These are phyloP conservation scores for Cyberlindnera mississippiensis DNA, from an alignment of 805 yeast species.

Conservation along the genomic window DNA sequence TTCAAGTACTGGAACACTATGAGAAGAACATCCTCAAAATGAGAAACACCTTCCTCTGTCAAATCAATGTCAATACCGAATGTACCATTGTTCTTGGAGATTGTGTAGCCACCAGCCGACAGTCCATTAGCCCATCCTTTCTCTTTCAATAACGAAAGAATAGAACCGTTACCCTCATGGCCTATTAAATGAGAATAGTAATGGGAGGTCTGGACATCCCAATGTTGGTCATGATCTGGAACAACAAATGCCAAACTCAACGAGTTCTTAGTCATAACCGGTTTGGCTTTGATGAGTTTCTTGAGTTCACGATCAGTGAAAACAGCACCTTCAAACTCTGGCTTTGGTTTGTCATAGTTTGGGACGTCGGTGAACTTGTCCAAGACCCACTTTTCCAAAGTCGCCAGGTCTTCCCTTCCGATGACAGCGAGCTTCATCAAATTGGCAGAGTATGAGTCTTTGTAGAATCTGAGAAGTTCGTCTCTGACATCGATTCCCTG, in stretches of 20 bases:
- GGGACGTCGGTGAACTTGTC: slow-evolving; percentile 61
- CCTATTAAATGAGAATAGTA: slow-evolving; percentile 83
- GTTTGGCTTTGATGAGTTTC: slow-evolving; percentile 61
- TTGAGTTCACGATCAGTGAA: slow-evolving; percentile 46
- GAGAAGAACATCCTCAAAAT: slow-evolving; percentile 58
- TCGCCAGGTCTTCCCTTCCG: slow-evolving; percentile 76
- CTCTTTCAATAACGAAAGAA: slow-evolving; percentile 63
- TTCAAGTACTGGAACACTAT: slow-evolving; percentile 70
- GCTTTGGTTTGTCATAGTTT: slow-evolving; percentile 36
- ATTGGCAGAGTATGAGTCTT: slow-evolving; percentile 72
- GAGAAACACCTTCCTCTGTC: slow-evolving; percentile 63
- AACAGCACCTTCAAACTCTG: slow-evolving; percentile 43
- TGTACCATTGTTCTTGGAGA: slow-evolving; percentile 62
- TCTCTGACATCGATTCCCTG: slow-evolving; percentile 74
- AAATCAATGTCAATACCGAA: slow-evolving; percentile 73
- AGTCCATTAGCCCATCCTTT: slow-evolving; percentile 78
- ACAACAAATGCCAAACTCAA: slow-evolving; percentile 66
- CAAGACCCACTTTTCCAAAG: slow-evolving; percentile 65
- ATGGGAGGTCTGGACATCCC: slow-evolving; percentile 66
- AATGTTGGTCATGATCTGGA: slow-evolving; percentile 69
- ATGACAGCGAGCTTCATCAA: slow-evolving; percentile 82
- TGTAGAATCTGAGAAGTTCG: slow-evolving; percentile 72
- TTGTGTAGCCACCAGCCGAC: slow-evolving; percentile 65
- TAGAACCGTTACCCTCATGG: slow-evolving; percentile 88
- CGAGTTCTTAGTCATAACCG: slow-evolving; percentile 75